Conservation (phyloP, 306 rosid genomes). For the Senna siamea region DNA sequence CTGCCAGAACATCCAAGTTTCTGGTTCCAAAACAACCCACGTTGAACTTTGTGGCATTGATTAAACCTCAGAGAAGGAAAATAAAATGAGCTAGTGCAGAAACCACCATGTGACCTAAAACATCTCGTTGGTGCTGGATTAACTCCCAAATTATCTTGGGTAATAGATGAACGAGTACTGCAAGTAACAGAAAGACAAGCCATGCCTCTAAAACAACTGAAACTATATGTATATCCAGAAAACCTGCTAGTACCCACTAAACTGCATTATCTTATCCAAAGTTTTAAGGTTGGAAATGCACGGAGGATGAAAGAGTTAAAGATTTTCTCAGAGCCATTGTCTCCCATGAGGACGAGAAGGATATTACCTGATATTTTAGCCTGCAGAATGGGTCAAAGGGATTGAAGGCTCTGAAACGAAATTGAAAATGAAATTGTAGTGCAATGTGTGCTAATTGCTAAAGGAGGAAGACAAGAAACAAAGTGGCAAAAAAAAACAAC, state of each 20-base stretch:
- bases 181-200: conserved; percentile 69
- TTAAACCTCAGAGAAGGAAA: conserved; percentile 46
- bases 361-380: conserved; percentile 42
- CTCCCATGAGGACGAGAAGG: conserved; percentile 29
- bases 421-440: conserved; percentile 8
- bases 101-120: conserved; percentile 50
- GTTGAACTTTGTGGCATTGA: conserved; percentile 41
- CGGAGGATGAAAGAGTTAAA: not conserved
- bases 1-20: conserved; percentile 41
- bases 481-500: not conserved
- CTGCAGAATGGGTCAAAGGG: not conserved
- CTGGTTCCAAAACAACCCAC: conserved; percentile 44
- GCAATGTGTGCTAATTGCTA: not conserved
- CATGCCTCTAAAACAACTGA: conserved; percentile 49
- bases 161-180: conserved; percentile 50
- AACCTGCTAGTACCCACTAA: conserved; percentile 34
- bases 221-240: conserved; percentile 26
- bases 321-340: conserved; percentile 14
- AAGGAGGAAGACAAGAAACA: conserved; percentile 17
- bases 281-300: conserved; percentile 24
- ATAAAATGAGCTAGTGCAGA: conserved; percentile 44
- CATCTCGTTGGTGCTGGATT: conserved; percentile 45
- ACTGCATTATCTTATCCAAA: conserved; percentile 37
- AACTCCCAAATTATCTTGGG: conserved; percentile 42
- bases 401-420: not conserved